phyloP scores from a whole-genome alignment of 2,329 filamentous ascomycete genomes.

The Metarhizium guizhouense region DNA sequence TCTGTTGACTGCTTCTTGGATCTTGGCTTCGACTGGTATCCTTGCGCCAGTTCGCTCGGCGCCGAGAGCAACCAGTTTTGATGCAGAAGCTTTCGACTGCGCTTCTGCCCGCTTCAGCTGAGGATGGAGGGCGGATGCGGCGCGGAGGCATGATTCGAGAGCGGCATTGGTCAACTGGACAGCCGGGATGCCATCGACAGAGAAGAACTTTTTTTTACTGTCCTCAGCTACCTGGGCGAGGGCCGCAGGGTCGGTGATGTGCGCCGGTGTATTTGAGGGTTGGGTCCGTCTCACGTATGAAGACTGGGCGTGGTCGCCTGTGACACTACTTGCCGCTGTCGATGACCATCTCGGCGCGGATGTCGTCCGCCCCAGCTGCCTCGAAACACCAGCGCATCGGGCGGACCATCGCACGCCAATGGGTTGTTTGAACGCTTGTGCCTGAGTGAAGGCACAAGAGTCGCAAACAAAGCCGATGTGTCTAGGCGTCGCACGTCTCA shows the following conservation, averaged over 20 bases:
- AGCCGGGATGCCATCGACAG: constrained; percentile 34
- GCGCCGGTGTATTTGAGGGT: constrained; percentile 3
- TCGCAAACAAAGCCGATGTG: constrained; percentile 32
- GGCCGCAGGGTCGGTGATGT: constrained; percentile 28
- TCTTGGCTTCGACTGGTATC: constrained; percentile 22
- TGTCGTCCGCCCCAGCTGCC: constrained; percentile 1
- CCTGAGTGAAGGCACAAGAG: constrained; percentile 29
- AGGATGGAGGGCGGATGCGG: constrained; percentile 34
- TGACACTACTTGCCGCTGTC: constrained; percentile 12
- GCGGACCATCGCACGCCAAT: constrained; percentile 16
- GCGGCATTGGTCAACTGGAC: constrained; percentile 33
- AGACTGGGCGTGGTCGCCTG: constrained; percentile 1
- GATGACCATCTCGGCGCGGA: constrained; percentile 16
- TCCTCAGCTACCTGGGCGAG: constrained; percentile 33
- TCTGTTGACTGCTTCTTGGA: constrained; percentile 37
- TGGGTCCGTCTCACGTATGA: neutral
- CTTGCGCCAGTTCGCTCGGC: constrained; percentile 23
- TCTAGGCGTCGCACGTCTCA: constrained; percentile 16
- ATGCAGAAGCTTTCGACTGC: constrained; percentile 38
- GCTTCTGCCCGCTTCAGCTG: constrained; percentile 29
- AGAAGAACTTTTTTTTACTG: constrained; percentile 33
- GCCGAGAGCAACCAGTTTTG: constrained; percentile 41
- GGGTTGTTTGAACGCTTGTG: constrained; percentile 14
- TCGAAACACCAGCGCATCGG: constrained; percentile 7
- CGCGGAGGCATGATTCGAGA: constrained; percentile 35